Evolutionary conservation across 208 protist genomes (phyloP).

Genomic region (Acanthamoeba sp.): DNA sequence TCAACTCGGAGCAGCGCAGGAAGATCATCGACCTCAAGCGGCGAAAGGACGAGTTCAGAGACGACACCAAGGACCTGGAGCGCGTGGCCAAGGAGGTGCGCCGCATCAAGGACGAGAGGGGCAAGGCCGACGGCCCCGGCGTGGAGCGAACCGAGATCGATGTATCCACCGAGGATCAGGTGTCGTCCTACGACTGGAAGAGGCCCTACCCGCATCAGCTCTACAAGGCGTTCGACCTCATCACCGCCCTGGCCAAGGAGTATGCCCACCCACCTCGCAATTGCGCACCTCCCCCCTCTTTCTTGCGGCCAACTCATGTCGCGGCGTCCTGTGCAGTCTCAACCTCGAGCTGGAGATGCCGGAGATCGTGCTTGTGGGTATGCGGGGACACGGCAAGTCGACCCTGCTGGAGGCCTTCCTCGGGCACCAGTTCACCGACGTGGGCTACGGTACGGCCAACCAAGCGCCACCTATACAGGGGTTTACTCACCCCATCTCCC

Average conservation of each 20-base stretch:
- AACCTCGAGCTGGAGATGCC: conserved; percentile 59
- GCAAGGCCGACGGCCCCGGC: not conserved
- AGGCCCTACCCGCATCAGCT: conserved; percentile 61
- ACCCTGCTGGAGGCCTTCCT: conserved; percentile 73
- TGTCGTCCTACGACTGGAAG: conserved; percentile 56
- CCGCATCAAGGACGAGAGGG: conserved; percentile 50
- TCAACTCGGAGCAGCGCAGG: conserved; percentile 59
- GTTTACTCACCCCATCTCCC: no score
- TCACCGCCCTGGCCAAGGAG: conserved; percentile 67
- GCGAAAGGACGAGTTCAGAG: not conserved
- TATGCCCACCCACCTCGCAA: not conserved
- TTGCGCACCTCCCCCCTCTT: no score
- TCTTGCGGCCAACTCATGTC: no score
- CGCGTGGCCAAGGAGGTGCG: conserved; percentile 45
- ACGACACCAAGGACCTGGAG: conserved; percentile 30
- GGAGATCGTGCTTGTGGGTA: conserved; percentile 74
- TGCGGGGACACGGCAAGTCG: conserved; percentile 72
- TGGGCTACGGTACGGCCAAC: conserved; percentile 40
- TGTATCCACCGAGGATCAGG: conserved; percentile 33
- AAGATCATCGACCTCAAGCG: conserved; percentile 66
- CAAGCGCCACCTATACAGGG: no score
- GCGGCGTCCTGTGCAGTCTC: no score
- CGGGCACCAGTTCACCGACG: conserved; percentile 71
- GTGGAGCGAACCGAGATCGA: conserved; percentile 46
- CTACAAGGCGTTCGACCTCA: conserved; percentile 68